Conservation (phyloP, 768 basidiomycete genomes). For the Calocera viscosa region DNA sequence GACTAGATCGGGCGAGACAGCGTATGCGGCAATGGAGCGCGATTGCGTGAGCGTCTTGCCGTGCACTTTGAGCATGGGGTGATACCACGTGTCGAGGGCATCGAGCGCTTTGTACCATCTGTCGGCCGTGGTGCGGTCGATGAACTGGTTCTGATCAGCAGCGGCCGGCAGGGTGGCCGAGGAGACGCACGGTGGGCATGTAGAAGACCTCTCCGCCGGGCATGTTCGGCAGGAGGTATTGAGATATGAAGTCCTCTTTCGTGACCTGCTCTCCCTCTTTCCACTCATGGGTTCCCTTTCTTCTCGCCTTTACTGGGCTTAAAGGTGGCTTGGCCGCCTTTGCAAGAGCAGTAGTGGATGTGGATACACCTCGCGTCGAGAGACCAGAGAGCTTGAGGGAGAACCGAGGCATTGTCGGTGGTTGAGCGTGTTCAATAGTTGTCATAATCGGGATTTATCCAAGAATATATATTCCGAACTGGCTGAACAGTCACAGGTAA, state of each 20-base stretch:
- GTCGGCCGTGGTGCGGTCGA: slow-evolving; percentile 21
- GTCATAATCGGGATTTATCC: not conserved
- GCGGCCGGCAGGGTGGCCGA: not conserved
- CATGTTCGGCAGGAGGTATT: slow-evolving; percentile 6
- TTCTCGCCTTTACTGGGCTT: not conserved
- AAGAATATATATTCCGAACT: not conserved
- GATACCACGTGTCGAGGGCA: slow-evolving; percentile 29
- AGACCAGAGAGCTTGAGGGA: not conserved
- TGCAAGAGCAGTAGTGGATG: not conserved
- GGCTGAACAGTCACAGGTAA: not conserved
- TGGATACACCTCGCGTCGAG: not conserved
- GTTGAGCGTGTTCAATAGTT: not conserved
- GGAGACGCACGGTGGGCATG: slow-evolving; percentile 16
- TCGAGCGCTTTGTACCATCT: slow-evolving; percentile 28
- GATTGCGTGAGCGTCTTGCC: slow-evolving; percentile 31
- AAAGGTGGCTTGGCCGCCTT: not conserved
- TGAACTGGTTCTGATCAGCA: slow-evolving; percentile 19
- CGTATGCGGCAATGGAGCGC: slow-evolving; percentile 31
- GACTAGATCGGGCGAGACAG: slow-evolving; percentile 23
- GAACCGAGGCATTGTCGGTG: not conserved
- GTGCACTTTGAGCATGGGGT: slow-evolving; percentile 33
- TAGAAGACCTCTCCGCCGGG: slow-evolving; percentile 21
- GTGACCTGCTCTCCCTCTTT: not conserved
- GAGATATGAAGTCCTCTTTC: not conserved
- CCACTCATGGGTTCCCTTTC: not conserved